These are phyloP conservation scores for Neopestalotiopsis rosae DNA, from an alignment of 2,329 filamentous ascomycete species.

Conservation along the genomic window DNA sequence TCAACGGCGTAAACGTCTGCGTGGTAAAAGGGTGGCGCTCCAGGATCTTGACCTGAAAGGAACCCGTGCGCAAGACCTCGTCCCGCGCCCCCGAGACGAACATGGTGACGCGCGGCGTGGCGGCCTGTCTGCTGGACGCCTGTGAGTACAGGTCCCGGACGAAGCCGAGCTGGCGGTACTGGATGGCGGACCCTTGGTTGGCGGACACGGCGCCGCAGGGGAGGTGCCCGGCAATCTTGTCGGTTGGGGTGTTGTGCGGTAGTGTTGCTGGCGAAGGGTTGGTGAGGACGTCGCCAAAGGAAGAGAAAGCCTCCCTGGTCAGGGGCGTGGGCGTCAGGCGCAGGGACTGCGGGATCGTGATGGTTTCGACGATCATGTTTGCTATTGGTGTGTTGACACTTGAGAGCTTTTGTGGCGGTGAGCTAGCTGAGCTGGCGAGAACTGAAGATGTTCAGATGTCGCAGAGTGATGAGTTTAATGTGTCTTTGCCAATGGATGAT, in stretches of 20 bases:
- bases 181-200: constrained; percentile 89
- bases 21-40: constrained; percentile 94
- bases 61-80: not conserved
- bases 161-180: constrained; percentile 81
- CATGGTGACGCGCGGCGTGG: constrained; percentile 78
- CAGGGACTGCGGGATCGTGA: constrained; percentile 30
- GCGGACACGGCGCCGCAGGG: constrained; percentile 61
- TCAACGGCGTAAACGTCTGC: constrained; percentile 87
- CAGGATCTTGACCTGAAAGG: constrained; percentile 71
- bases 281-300: constrained; percentile 83
- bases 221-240: constrained; percentile 31
- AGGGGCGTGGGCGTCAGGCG: constrained; percentile 69
- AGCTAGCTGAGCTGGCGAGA: not conserved
- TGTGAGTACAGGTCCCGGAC: constrained; percentile 74
- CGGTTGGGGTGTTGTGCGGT: constrained; percentile 41
- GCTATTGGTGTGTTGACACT: not conserved
- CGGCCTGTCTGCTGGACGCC: constrained; percentile 62
- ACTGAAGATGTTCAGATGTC: too few relatives aligned
- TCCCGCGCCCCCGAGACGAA: constrained; percentile 79
- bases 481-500: not conserved
- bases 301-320: constrained; percentile 70
- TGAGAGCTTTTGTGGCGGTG: not conserved
- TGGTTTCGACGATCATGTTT: constrained; percentile 32
- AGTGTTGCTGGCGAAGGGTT: constrained; percentile 69
- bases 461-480: not conserved